These are phyloP conservation scores for Volvox reticuliferus DNA, from an alignment of 139 green algal genomes.

Conservation along the genomic window DNA sequence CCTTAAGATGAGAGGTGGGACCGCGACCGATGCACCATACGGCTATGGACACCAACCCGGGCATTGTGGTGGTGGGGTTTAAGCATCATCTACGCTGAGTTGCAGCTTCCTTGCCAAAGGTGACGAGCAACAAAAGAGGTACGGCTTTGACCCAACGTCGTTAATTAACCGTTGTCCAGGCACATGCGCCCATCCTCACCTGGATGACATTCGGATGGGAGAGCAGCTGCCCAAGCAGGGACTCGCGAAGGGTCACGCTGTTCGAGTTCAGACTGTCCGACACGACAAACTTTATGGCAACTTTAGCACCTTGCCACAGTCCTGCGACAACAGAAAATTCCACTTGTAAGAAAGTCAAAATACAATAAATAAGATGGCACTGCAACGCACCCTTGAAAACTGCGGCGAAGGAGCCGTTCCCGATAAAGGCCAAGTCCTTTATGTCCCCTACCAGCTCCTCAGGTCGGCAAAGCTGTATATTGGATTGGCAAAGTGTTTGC, in stretches of 20 bases:
- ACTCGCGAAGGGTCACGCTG: constrained; percentile 43
- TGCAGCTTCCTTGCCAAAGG: no score
- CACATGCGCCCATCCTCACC: not conserved
- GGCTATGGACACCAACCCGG: no score
- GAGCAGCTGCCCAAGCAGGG: constrained; percentile 43
- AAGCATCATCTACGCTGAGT: no score
- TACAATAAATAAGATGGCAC: not conserved
- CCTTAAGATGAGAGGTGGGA: no score
- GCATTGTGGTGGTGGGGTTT: no score
- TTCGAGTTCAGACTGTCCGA: constrained; percentile 43
- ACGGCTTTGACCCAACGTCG: no score
- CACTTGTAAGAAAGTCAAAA: not conserved
- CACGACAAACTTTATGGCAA: constrained; percentile 48
- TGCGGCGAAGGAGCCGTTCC: constrained; percentile 46
- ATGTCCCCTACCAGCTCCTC: constrained; percentile 42
- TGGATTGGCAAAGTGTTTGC: constrained; percentile 37
- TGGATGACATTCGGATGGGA: constrained; percentile 45
- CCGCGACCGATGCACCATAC: no score
- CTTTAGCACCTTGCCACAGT: constrained; percentile 42
- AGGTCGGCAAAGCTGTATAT: constrained; percentile 42
- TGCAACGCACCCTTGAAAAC: constrained; percentile 44
- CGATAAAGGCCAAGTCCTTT: constrained; percentile 48
- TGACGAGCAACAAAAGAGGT: no score
- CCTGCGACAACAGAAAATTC: constrained; percentile 6
- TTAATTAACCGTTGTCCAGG: no score